A percentile compares a stretch with the other conserved stretches of the same genome.
Conservation (phyloP, 176 grass and related monocot species). For the Calamus simplicifolius region DNA sequence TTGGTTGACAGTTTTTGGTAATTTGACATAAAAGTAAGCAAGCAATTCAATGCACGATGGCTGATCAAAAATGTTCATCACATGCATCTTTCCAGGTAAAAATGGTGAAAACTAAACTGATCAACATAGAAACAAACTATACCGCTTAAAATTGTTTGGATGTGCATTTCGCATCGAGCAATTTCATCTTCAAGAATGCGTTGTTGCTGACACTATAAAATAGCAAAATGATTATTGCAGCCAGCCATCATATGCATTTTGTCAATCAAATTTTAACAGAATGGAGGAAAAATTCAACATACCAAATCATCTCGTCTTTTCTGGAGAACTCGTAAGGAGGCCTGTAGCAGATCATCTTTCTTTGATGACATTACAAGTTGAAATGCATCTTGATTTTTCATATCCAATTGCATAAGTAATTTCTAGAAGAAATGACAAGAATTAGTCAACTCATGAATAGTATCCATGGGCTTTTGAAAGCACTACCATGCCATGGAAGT, state of each 20-base stretch:
- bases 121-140: constrained; percentile 4
- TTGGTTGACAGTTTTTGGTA: too few relatives aligned
- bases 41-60: too few relatives aligned
- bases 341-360: constrained; percentile 8
- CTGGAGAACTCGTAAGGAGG: constrained; percentile 18
- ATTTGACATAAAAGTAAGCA: too few relatives aligned
- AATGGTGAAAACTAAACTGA: too few relatives aligned
- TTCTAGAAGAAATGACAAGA: too few relatives aligned
- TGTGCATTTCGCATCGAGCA: constrained; percentile 41
- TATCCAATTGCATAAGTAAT: not conserved
- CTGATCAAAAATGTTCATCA: too few relatives aligned
- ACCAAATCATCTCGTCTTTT: constrained; percentile 18
- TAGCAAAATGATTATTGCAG: not conserved
- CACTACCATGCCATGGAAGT: too few relatives aligned
- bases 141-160: constrained; percentile 27
- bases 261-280: too few relatives aligned
- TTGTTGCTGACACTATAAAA: constrained; percentile 23
- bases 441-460: too few relatives aligned
- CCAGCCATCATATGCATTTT: not conserved
- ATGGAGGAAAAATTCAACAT: not conserved
- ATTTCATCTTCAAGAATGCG: constrained; percentile 23
- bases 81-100: too few relatives aligned
- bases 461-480: too few relatives aligned
- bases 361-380: not conserved
- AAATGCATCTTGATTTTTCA: constrained; percentile 2